Evolutionary conservation across 2,329 filamentous ascomycete genomes (phyloP), one percentile per base, ranked within the genome.

Genomic region (Phaeophleospora eucalypticola): DNA sequence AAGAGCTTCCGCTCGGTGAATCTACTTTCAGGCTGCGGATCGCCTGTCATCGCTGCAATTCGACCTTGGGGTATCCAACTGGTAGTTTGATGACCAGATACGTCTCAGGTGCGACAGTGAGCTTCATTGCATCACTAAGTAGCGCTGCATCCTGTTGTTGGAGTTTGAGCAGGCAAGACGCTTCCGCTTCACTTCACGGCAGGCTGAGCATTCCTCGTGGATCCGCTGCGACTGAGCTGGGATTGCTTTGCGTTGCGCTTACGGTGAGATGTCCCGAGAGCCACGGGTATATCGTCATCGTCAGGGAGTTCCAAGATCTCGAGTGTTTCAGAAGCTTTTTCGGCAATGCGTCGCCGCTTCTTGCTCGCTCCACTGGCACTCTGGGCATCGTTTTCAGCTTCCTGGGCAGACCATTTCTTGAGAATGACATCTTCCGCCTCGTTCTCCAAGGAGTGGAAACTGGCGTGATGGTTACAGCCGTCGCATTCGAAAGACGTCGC

Each of bases 401-500:
- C 63, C n/a, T 68, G 65, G 46, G 69, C 67, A 36, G 68, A 66
- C 75, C 72, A 76, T 19, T 68, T 70, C 58, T 68, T 66, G 19
- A 71, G 59, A 4, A 74, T 65, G 36, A 70, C 73, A 43, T 77
- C 71, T 39, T 78, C 75, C 8, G 60, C 56, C n/a, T 67, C 64
- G 46, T 76, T 78, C 50, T 77, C 74, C 65, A 80, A 69, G 41
- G 60, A 70, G 61, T 80, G 77, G 53, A 77, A 79, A 9, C 69
- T 73, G 4, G 77, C 76, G 55, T 80, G 77, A 58, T 80, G 77
- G 21, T 60, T 62, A 54, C 77, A 80, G 40, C 77, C 77, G 58
- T 80, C 77, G 59, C 77, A 79, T 52, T 77, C 73, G 63, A 75
- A 80, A 4, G 69, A 74, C 1, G 73, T 74, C 8, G 74, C 63